These are phyloP conservation scores for Penicillium waksmanii DNA, from an alignment of 495 filamentous ascomycete species.

Conservation along the genomic window DNA sequence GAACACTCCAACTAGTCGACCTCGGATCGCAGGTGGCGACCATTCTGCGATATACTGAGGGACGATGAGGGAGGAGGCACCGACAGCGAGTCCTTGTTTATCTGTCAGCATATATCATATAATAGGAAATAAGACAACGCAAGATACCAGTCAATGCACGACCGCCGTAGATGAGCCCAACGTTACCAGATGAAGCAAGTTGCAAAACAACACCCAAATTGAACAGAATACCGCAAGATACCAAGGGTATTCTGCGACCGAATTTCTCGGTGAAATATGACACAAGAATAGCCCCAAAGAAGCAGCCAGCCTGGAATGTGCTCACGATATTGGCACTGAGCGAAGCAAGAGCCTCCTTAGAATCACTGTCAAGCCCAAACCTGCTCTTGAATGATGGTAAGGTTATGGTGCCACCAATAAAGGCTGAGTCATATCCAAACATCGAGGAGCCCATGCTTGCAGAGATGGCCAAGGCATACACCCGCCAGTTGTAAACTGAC, in stretches of 20 bases:
- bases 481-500: constrained; percentile 1
- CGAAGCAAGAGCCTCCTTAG: constrained; percentile 30
- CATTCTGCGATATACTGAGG: constrained; percentile 78
- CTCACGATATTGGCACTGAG: constrained; percentile 60
- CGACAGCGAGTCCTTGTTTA: constrained; percentile 60
- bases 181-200: constrained; percentile 46
- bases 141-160: constrained; percentile 14
- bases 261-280: constrained; percentile 43
- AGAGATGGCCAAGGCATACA: constrained; percentile 24
- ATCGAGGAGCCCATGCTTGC: constrained; percentile 26
- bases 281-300: constrained; percentile 40
- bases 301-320: constrained; percentile 56
- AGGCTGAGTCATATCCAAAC: constrained; percentile 28
- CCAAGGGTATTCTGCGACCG: constrained; percentile 54
- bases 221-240: constrained; percentile 52
- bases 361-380: constrained; percentile 15
- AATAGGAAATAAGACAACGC: too few species aligned
- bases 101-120: constrained; percentile 34
- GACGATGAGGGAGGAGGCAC: constrained; percentile 67
- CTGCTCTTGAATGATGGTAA: constrained; percentile 19
- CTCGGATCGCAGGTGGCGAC: constrained; percentile 72
- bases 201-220: constrained; percentile 53
- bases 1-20: constrained; percentile 72
- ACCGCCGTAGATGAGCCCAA: constrained; percentile 4
- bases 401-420: constrained; percentile 25